phyloP scores from a whole-genome alignment of 768 basidiomycete species.

The Ramaria sp. region DNA sequence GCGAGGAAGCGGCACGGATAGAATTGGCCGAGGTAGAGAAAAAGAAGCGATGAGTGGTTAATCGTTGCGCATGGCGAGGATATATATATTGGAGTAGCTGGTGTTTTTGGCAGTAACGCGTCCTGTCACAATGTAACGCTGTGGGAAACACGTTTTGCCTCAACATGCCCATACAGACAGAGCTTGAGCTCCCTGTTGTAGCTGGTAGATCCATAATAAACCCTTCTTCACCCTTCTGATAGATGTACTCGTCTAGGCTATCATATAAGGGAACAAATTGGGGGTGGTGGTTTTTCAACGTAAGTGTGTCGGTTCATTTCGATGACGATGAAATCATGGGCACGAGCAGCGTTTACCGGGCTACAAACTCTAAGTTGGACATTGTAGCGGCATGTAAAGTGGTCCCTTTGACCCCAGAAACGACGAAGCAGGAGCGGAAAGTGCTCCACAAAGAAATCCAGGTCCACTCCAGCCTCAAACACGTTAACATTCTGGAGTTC shows the following conservation, averaged over 20 bases:
- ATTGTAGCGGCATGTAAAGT: constrained; percentile 84
- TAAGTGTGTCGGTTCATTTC: constrained; percentile 24
- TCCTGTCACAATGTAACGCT: not conserved
- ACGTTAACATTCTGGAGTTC: constrained; percentile 75
- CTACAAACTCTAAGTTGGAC: constrained; percentile 55
- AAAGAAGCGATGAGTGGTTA: constrained; percentile 22
- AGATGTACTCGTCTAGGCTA: constrained; percentile 37
- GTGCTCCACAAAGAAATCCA: constrained; percentile 86
- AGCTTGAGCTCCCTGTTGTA: constrained; percentile 4
- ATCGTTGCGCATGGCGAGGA: not conserved
- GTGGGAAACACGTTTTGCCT: not conserved
- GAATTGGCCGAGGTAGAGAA: constrained; percentile 20
- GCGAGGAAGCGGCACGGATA: constrained; percentile 12
- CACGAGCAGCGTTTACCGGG: constrained; percentile 62
- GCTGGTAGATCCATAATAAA: not conserved
- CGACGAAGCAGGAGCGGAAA: constrained; percentile 63
- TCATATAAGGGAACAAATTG: constrained; percentile 62
- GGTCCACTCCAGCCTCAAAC: constrained; percentile 72
- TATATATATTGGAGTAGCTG: not conserved
- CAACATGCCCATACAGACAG: not conserved
- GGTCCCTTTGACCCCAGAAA: constrained; percentile 49
- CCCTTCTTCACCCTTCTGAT: not conserved
- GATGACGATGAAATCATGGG: not conserved
- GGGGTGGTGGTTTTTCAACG: constrained; percentile 84
- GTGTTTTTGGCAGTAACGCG: not conserved